phyloP scores from a whole-genome alignment of 2,329 filamentous ascomycete genomes.

The Colletotrichum abscissum region DNA sequence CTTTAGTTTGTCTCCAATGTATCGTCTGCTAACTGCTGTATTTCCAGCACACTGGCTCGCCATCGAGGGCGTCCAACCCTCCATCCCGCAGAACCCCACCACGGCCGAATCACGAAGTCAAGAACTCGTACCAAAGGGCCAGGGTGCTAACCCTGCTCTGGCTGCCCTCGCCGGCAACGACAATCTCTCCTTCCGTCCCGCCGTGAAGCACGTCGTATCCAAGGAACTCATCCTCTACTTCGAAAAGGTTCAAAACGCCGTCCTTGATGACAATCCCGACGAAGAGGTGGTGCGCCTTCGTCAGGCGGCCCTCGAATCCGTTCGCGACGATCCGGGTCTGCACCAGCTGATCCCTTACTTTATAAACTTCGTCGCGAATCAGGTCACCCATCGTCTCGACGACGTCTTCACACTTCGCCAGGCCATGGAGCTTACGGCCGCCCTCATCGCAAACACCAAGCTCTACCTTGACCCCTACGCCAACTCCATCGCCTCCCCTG shows the following conservation, averaged over 20 bases:
- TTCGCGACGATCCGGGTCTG: constrained; percentile 89
- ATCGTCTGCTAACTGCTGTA: constrained; percentile 32
- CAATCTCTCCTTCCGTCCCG: constrained; percentile 84
- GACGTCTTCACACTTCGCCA: constrained; percentile 89
- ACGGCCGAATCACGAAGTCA: constrained; percentile 84
- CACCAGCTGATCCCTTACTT: constrained; percentile 98
- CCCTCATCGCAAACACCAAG: constrained; percentile 84
- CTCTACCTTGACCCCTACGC: constrained; percentile 77
- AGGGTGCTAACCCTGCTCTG: constrained; percentile 86
- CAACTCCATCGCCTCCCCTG: constrained; percentile 79
- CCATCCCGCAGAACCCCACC: constrained; percentile 95
- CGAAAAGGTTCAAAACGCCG: constrained; percentile 89
- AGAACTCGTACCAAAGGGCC: constrained; percentile 89
- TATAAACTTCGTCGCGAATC: constrained; percentile 93
- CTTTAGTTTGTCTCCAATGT: constrained; percentile 8
- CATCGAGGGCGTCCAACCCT: constrained; percentile 95
- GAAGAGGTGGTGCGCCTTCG: constrained; percentile 79
- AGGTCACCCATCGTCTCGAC: constrained; percentile 93
- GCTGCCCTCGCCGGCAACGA: constrained; percentile 87
- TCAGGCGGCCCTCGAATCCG: constrained; percentile 84
- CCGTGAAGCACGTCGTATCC: constrained; percentile 95
- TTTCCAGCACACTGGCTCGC: constrained; percentile 91
- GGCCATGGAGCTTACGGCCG: constrained; percentile 90
- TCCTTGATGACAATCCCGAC: constrained; percentile 89
- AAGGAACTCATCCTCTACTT: constrained; percentile 98